Conservation (phyloP, 495 filamentous ascomycete species). For the Lasiosphaeria ovina region DNA sequence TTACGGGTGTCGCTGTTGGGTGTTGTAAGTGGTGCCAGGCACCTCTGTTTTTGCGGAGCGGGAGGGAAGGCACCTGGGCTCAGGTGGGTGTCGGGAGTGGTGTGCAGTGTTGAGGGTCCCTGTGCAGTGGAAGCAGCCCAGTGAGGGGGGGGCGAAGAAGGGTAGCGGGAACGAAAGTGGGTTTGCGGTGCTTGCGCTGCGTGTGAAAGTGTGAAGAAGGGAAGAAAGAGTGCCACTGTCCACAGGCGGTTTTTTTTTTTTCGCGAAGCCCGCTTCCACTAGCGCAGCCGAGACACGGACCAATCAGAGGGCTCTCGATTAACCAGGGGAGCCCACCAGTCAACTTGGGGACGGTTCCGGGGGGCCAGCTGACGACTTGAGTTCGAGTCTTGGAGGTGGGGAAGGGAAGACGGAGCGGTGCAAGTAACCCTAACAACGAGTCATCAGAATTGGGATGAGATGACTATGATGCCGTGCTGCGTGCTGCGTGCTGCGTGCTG, state of each 20-base stretch:
- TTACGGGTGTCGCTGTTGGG: no score
- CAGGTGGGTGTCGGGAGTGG: no score
- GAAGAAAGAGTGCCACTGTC: constrained; percentile 17
- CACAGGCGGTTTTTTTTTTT: constrained; percentile 4
- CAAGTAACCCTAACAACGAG: constrained; percentile 3
- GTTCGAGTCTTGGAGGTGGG: not conserved
- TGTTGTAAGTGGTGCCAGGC: no score
- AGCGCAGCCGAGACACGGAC: constrained; percentile 16
- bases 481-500: not conserved
- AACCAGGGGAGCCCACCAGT: constrained; percentile 10
- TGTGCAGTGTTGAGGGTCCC: no score
- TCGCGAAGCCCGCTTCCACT: constrained; percentile 8
- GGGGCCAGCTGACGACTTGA: constrained; percentile 17
- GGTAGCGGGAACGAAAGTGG: not conserved
- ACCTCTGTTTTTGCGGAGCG: no score
- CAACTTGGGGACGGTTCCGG: constrained; percentile 11
- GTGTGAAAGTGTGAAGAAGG: constrained; percentile 13
- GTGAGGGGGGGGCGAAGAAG: no score
- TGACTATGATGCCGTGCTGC: not conserved
- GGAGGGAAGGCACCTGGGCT: no score
- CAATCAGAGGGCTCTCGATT: constrained; percentile 10
- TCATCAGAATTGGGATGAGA: constrained; percentile 6
- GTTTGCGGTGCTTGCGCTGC: constrained; percentile 6
- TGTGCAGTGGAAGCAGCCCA: no score
- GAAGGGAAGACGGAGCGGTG: constrained; percentile 11